These are phyloP conservation scores for Kazachstania taianensis DNA, from an alignment of 805 yeast genomes.

Conservation along the genomic window DNA sequence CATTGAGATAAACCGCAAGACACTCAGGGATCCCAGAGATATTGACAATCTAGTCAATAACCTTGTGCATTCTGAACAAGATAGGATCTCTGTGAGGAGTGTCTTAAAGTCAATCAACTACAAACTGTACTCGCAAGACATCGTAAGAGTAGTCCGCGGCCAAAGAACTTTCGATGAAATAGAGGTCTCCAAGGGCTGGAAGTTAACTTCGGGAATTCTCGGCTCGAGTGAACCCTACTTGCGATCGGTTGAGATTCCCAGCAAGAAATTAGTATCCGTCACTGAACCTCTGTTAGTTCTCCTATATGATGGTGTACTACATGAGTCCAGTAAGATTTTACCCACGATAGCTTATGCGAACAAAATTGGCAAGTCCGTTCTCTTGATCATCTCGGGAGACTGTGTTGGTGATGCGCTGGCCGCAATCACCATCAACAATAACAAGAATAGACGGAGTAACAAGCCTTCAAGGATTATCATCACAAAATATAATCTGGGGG, in stretches of 20 bases:
- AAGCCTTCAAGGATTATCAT: conserved; percentile 13
- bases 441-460: conserved; percentile 21
- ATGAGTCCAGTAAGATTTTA: conserved; percentile 20
- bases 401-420: conserved; percentile 24
- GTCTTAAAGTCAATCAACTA: conserved; percentile 19
- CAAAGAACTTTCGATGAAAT: conserved; percentile 18
- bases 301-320: conserved; percentile 22
- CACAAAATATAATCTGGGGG: conserved; percentile 15
- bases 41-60: conserved; percentile 15
- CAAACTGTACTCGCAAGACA: conserved; percentile 21
- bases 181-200: conserved; percentile 28
- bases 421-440: conserved; percentile 24
- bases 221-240: conserved; percentile 24
- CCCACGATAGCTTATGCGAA: conserved; percentile 23
- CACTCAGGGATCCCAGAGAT: conserved; percentile 7
- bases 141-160: conserved; percentile 25
- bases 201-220: conserved; percentile 19
- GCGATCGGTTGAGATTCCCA: conserved; percentile 18
- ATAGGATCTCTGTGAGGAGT: conserved; percentile 12
- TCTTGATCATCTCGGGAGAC: conserved; percentile 22
- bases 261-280: conserved; percentile 19
- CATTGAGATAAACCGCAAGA: conserved; percentile 11
- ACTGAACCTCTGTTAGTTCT: conserved; percentile 17
- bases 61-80: conserved; percentile 7
- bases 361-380: conserved; percentile 15